phyloP scores from a whole-genome alignment of 306 rosid species.

The Trifolium fragiferum region DNA sequence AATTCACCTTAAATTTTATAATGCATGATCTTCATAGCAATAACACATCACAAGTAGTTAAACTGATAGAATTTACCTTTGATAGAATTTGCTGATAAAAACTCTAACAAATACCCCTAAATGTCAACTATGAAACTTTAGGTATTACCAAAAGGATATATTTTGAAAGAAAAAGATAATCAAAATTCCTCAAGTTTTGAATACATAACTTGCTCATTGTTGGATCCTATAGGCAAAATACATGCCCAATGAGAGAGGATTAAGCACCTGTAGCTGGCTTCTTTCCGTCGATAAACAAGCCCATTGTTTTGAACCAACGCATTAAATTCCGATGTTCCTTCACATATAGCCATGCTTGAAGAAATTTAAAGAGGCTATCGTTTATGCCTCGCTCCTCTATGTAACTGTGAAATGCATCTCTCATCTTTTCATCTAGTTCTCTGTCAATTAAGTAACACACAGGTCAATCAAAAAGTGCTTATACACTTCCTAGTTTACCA shows the following conservation, averaged over 20 bases:
- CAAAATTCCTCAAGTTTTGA: conserved; percentile 12
- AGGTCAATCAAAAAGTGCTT: conserved; percentile 10
- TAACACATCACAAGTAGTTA: background rate
- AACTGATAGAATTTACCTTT: background rate
- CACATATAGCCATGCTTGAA: conserved; percentile 95
- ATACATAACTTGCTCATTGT: conserved; percentile 20
- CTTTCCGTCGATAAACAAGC: conserved; percentile 63
- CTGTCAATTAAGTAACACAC: conserved; percentile 54
- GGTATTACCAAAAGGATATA: conserved; percentile 17
- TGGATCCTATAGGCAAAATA: conserved; percentile 12
- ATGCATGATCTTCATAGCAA: background rate
- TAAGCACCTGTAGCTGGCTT: conserved; percentile 54
- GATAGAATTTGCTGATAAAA: background rate
- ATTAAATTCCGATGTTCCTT: conserved; percentile 82
- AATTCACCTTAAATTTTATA: background rate
- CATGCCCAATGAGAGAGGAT: conserved; percentile 18
- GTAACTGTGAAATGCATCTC: conserved; percentile 81
- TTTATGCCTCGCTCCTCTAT: conserved; percentile 88
- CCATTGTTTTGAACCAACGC: conserved; percentile 87
- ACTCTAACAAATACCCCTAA: background rate
- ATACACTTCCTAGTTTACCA: background rate
- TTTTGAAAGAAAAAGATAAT: background rate
- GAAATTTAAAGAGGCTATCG: conserved; percentile 83
- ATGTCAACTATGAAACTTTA: background rate
- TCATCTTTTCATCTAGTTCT: conserved; percentile 75